These are phyloP conservation scores for Arthrobotrys sinensis DNA, from an alignment of 2,329 filamentous ascomycete species.

Conservation along the genomic window DNA sequence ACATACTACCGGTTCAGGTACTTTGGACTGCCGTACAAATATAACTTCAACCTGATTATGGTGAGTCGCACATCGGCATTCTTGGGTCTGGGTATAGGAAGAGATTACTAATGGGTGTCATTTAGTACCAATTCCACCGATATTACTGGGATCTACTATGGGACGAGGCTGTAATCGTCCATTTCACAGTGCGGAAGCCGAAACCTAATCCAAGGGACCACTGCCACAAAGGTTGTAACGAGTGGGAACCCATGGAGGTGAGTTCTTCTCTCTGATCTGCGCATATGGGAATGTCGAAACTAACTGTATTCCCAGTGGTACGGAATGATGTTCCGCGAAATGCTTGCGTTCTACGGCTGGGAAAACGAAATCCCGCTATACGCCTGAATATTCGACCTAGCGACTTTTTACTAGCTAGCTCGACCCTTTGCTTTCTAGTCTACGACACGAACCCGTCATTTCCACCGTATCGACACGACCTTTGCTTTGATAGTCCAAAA, in stretches of 20 bases:
- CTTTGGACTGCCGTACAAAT: constrained; percentile 65
- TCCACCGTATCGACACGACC: constrained; percentile 16
- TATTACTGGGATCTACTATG: constrained; percentile 64
- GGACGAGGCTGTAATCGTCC: constrained; percentile 64
- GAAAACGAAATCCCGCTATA: constrained; percentile 64
- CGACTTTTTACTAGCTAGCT: constrained; percentile 23
- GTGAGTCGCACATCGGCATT: constrained; percentile 40
- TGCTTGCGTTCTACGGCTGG: constrained; percentile 64
- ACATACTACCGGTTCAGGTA: constrained; percentile 64
- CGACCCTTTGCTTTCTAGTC: not conserved
- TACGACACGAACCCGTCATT: constrained; percentile 25
- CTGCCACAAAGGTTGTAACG: constrained; percentile 64
- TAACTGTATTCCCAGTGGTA: constrained; percentile 67
- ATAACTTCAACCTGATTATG: constrained; percentile 65
- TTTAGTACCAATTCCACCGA: constrained; percentile 64
- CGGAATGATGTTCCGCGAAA: constrained; percentile 68
- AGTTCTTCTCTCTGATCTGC: constrained; percentile 4
- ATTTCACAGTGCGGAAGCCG: constrained; percentile 64
- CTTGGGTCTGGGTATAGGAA: not conserved
- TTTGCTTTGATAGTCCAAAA: constrained; percentile 31
- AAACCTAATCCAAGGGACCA: constrained; percentile 62
- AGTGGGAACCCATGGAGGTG: constrained; percentile 64
- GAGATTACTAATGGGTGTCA: constrained; percentile 21
- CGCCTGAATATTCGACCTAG: constrained; percentile 16
- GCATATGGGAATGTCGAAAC: not conserved